Percentiles rank a stretch among this genome's conserved stretches.
phyloP scores from a whole-genome alignment of 768 basidiomycete species.

The Chalciporus pseudorubinellus region DNA sequence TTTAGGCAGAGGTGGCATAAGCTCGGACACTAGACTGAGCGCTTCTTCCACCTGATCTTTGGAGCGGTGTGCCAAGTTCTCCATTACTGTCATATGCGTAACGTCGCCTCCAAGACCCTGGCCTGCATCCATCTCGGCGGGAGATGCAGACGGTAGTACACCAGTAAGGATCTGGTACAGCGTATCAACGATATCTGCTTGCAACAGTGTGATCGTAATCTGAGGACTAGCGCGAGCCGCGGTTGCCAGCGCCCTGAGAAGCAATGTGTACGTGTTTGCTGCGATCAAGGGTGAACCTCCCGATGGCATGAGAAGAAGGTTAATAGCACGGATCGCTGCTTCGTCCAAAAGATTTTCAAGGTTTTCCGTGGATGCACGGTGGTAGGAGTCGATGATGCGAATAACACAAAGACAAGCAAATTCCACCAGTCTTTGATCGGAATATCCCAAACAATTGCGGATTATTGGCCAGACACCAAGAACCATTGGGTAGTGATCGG shows the following conservation, averaged over 20 bases:
- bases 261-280: constrained; percentile 81
- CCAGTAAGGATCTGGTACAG: constrained; percentile 95
- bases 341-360: constrained; percentile 83
- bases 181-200: constrained; percentile 90
- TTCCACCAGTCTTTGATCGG: constrained; percentile 96
- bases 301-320: constrained; percentile 79
- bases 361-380: constrained; percentile 79
- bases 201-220: constrained; percentile 81
- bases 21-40: constrained; percentile 81
- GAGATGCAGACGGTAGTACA: constrained; percentile 70
- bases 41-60: constrained; percentile 98
- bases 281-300: constrained; percentile 86
- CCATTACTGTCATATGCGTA: constrained; percentile 97
- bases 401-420: constrained; percentile 94
- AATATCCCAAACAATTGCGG: constrained; percentile 85
- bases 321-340: constrained; percentile 78
- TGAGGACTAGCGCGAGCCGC: constrained; percentile 86
- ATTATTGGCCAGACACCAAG: constrained; percentile 90
- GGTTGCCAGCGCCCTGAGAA: constrained; percentile 84
- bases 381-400: constrained; percentile 88
- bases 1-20: constrained; percentile 91
- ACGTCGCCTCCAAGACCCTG: constrained; percentile 86
- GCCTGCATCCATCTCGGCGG: constrained; percentile 53
- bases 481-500: constrained; percentile 89
- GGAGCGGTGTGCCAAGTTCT: constrained; percentile 92